Conservation (phyloP, 805 yeast genomes). For the Wickerhamomyces ciferrii region DNA sequence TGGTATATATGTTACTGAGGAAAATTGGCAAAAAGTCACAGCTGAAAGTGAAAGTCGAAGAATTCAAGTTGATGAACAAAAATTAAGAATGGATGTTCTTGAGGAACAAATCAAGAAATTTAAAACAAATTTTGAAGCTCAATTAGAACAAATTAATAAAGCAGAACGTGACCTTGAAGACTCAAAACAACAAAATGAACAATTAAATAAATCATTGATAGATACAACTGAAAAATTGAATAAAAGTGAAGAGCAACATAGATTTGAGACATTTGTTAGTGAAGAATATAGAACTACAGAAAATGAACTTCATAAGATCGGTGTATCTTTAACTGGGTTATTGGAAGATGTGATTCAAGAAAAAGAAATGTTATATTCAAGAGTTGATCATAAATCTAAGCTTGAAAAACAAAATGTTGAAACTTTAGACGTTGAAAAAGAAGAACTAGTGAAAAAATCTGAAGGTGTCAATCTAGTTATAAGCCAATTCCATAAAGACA, state of each 20-base stretch:
- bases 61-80: constrained; percentile 45
- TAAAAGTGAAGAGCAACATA: background rate
- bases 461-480: background rate
- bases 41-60: constrained; percentile 41
- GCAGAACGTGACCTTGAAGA: constrained; percentile 8
- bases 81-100: constrained; percentile 38
- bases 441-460: constrained; percentile 1
- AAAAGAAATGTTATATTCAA: constrained; percentile 12
- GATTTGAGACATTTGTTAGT: constrained; percentile 1
- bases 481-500: constrained; percentile 4
- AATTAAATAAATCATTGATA: constrained; percentile 9
- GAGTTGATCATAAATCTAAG: constrained; percentile 10
- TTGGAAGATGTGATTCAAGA: constrained; percentile 7
- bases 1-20: constrained; percentile 58
- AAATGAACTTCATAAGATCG: constrained; percentile 11
- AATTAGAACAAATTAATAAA: constrained; percentile 20
- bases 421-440: constrained; percentile 7
- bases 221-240: constrained; percentile 10
- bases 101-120: constrained; percentile 40
- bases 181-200: constrained; percentile 8
- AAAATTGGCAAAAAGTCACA: constrained; percentile 41
- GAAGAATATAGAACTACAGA: constrained; percentile 17
- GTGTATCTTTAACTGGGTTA: constrained; percentile 3
- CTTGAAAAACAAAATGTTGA: constrained; percentile 13
- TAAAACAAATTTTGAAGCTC: constrained; percentile 35